phyloP scores from a whole-genome alignment of 2,329 filamentous ascomycete species.

The Verticillium klebahnii region DNA sequence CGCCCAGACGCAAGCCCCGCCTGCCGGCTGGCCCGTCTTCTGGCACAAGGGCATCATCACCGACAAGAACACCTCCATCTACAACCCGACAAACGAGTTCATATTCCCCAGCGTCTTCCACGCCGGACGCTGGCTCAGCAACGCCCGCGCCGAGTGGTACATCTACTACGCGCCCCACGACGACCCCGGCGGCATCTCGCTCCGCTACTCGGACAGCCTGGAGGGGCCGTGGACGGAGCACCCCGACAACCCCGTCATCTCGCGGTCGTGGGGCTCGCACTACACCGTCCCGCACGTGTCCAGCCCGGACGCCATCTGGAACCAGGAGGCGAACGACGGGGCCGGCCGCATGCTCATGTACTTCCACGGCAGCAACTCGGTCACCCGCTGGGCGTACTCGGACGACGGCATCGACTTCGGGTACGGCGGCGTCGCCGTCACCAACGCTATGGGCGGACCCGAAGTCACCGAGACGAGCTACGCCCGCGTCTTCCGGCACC shows the following conservation, averaged over 20 bases:
- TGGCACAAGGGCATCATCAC: constrained; percentile 16
- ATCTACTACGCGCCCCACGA: constrained; percentile 22
- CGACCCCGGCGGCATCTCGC: constrained; percentile 17
- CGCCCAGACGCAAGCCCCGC: constrained; percentile 8
- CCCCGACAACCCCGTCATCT: constrained; percentile 12
- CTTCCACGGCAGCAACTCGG: constrained; percentile 14
- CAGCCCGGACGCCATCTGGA: constrained; percentile 13
- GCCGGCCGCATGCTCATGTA: constrained; percentile 10
- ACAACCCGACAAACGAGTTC: constrained; percentile 20
- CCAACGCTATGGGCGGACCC: constrained; percentile 16
- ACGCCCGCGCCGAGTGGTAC: constrained; percentile 18
- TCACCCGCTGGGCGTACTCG: constrained; percentile 12
- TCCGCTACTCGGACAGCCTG: constrained; percentile 15
- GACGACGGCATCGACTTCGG: constrained; percentile 12
- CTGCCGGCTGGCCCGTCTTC: constrained; percentile 16
- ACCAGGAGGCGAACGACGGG: constrained; percentile 1
- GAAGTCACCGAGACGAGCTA: constrained; percentile 19
- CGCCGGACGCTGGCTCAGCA: constrained; percentile 13
- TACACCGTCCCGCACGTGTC: constrained; percentile 14
- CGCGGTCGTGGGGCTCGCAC: constrained; percentile 5
- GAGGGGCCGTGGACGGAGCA: constrained; percentile 13
- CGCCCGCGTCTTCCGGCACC: constrained; percentile 18
- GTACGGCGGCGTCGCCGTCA: constrained; percentile 15
- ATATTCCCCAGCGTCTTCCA: constrained; percentile 21
- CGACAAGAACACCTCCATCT: constrained; percentile 13